phyloP scores from a whole-genome alignment of 2,329 filamentous ascomycete species.

The Teratosphaeria zuluensis region DNA sequence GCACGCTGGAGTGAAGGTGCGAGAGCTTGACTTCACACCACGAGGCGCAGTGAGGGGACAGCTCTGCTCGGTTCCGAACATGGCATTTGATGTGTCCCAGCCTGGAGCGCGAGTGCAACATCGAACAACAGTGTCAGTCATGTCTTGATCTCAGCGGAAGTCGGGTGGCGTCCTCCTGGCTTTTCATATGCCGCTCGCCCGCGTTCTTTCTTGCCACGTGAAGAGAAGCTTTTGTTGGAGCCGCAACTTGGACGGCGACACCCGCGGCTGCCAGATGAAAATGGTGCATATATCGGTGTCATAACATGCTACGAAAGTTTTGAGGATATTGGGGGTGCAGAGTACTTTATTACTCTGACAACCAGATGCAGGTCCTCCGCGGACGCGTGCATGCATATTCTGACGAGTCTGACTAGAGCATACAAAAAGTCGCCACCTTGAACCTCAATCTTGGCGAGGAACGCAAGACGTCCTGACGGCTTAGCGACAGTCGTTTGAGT shows the following conservation, averaged over 20 bases:
- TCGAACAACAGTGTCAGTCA: neutral
- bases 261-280: neutral
- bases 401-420: neutral
- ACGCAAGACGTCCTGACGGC: neutral
- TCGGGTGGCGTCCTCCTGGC: neutral
- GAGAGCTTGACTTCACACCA: too few relatives aligned
- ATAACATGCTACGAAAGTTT: too few relatives aligned
- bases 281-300: neutral
- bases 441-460: neutral
- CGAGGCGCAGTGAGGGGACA: too few relatives aligned
- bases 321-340: neutral
- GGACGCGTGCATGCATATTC: neutral
- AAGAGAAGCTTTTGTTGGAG: too few relatives aligned
- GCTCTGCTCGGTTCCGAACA: too few relatives aligned
- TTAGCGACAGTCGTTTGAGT: neutral
- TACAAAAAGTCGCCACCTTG: neutral
- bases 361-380: neutral
- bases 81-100: too few relatives aligned
- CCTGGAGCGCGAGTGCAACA: too few relatives aligned
- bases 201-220: neutral
- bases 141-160: neutral
- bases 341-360: neutral
- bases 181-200: neutral
- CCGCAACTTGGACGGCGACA: neutral
- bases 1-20: neutral